phyloP scores from a whole-genome alignment of 2,329 filamentous ascomycete species.

The Diaporthe vaccinii region DNA sequence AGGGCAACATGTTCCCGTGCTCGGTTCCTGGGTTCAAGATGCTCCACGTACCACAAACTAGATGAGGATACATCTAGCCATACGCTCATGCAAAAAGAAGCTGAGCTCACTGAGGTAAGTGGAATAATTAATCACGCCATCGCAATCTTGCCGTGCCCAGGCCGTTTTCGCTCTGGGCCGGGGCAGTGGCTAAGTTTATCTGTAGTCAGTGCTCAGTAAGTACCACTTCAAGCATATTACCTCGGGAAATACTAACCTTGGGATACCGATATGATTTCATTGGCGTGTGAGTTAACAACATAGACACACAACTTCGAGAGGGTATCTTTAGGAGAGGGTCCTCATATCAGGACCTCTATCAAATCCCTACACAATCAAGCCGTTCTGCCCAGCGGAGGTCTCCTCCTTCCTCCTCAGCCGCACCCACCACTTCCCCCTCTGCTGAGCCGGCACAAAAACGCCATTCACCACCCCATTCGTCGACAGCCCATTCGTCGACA shows the following conservation, averaged over 20 bases:
- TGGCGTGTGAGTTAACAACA: background rate
- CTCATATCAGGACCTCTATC: no score
- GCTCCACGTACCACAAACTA: background rate
- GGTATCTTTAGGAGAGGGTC: background rate
- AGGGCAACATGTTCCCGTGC: background rate
- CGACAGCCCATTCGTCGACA: background rate
- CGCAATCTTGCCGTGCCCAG: background rate
- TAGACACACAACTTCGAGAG: no score
- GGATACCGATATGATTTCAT: background rate
- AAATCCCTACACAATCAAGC: background rate
- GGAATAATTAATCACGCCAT: slow-evolving; percentile 15
- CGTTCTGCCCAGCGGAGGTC: background rate
- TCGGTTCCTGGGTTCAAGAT: background rate
- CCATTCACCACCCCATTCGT: background rate
- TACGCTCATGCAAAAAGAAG: background rate
- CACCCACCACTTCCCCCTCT: slow-evolving; percentile 19
- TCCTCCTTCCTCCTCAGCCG: slow-evolving; percentile 11
- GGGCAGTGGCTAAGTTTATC: background rate
- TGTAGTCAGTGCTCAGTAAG: background rate
- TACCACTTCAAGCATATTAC: background rate
- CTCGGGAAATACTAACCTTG: background rate
- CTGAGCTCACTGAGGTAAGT: background rate
- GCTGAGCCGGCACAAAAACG: background rate
- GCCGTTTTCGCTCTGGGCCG: slow-evolving; percentile 8
- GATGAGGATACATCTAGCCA: background rate